Base-by-base conservation (phyloP, 371 early-diverging fungal species). In the Blakeslea trispora region DNA sequence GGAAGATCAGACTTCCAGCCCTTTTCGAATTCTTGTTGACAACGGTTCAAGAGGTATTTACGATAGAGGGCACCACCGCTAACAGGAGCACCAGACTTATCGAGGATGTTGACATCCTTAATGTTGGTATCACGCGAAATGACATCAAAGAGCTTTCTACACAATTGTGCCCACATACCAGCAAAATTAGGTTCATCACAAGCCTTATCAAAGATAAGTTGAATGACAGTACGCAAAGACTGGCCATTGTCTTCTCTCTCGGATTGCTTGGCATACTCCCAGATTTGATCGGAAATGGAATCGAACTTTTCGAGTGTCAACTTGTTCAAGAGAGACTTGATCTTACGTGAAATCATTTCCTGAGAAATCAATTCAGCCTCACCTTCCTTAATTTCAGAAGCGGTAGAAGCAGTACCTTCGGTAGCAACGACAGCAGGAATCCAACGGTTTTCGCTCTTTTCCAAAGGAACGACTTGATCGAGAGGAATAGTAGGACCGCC, bases 271-370 rank as follows among this genome's bases (percentile, higher is more conserved):
- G 88, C 92, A 67, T 87, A 82, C n/a, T 83, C 83, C 57, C 91
- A 68, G 54, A 98, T 89, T 75, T 97, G 89, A 52, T 74, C 77
- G 3, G 93, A 85, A 31, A 97, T 87, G 24, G 79, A 71, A 41
- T 91, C 93, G 69, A 96, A 98, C 75, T 91, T 94, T 66, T 97
- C 98, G 5, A 91, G 76, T 3, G 99, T 96, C 52, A 97, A 75
- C 82, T 96, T 97, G 86, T 97, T 97, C 48, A 98, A 80, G 19
- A 95, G 76, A 53, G 88, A 82, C 79, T 91, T 93, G 50, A 91
- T 87, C 83, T 92, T 90, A 47, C 93, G 89, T 53, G 80, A 69
- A 41, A 91, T 80, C 18, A 83, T 55, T 15, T 90, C 93, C 54
- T 82, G 74, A 11, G 77, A 53, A 47, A 81, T 72, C 5, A 80